Base-by-base conservation (phyloP, 1,284 basidiomycete species). In the Caloboletus firmus region DNA sequence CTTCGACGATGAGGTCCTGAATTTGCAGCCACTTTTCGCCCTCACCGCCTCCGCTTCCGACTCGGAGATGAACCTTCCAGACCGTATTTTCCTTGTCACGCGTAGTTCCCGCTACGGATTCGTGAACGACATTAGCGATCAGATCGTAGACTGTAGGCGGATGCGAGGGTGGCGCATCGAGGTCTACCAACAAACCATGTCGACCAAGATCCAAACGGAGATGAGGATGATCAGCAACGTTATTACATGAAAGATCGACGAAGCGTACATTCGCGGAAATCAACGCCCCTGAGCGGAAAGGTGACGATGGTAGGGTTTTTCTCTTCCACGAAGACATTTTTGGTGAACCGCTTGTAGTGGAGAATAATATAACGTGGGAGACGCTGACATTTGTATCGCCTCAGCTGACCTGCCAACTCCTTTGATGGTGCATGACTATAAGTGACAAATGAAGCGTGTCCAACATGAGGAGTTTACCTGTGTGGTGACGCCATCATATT, bases 231-330 rank as follows among this genome's bases (percentile, higher is more conserved):
- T 67, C 51, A 65, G 58, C 51, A 51, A 54, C 41, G 48, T 52
- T 60, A 52, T 57, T 49, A 54, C 51, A 52, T 64, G 67, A 59
- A 57, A 60, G 61, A 68, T 68, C 65, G 57, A 62, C 59, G 57
- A 34, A 45, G 77, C 91, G 67, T 69, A 95, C 93, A 98, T 49
- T 93, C 92, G 61, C 76, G 76, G 71, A 98, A 88, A 72, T 98
- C 95, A 20, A 99, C 81, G 1, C 95, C 95, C 54, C 92, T 84
- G 42, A 98, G 80, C 12, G 95, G 95, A 68, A 98, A 99, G 68
- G 97, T 98, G 63, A 99, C 92, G 57, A 99, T 95, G 2, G 97
- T 99, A 3, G 95, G 95, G 68, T 99, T 99, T 72, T 98, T 96
- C 73, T 99, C 96, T 72, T 98, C 96, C 2, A 98, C 93, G 66